phyloP scores from a whole-genome alignment of 352 stramenopile genomes.

The Salisapilia sapeloensis region DNA sequence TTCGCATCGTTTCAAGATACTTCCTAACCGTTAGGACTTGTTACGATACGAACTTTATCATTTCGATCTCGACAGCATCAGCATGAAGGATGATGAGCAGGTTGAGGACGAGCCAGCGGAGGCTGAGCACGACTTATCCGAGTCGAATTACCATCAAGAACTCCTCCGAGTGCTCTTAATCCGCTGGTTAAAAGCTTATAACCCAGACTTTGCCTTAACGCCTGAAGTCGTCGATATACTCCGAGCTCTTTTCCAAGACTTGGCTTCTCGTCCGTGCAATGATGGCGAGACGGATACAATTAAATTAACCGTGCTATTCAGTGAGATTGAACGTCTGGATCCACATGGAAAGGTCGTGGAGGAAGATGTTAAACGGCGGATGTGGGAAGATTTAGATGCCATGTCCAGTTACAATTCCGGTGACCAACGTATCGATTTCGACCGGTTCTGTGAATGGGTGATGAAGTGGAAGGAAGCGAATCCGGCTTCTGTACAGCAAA shows the following conservation, averaged over 20 bases:
- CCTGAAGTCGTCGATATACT: slow-evolving; percentile 69
- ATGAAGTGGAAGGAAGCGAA: slow-evolving; percentile 67
- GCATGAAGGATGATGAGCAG: too few relatives aligned
- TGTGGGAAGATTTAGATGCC: slow-evolving; percentile 19
- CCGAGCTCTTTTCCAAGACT: slow-evolving; percentile 57
- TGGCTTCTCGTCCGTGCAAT: slow-evolving; percentile 29
- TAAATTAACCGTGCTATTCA: slow-evolving; percentile 21
- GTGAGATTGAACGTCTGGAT: slow-evolving; percentile 51
- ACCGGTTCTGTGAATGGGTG: slow-evolving; percentile 53
- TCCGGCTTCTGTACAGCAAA: slow-evolving; percentile 35
- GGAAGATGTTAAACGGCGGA: slow-evolving; percentile 17
- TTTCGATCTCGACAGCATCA: too few relatives aligned
- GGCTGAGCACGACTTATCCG: too few relatives aligned
- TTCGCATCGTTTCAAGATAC: too few relatives aligned
- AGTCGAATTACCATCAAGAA: too few relatives aligned
- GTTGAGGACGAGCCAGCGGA: too few relatives aligned
- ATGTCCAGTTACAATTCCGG: neutral
- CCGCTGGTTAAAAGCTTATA: too few relatives aligned
- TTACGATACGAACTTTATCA: too few relatives aligned
- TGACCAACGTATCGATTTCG: slow-evolving; percentile 39
- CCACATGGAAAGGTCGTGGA: slow-evolving; percentile 21
- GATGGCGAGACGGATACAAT: slow-evolving; percentile 21
- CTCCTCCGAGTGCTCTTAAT: too few relatives aligned
- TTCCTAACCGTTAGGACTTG: too few relatives aligned
- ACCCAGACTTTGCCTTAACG: slow-evolving; percentile 68